Base-by-base conservation (phyloP, 2,329 filamentous ascomycete species). In the Penicillium sp. region DNA sequence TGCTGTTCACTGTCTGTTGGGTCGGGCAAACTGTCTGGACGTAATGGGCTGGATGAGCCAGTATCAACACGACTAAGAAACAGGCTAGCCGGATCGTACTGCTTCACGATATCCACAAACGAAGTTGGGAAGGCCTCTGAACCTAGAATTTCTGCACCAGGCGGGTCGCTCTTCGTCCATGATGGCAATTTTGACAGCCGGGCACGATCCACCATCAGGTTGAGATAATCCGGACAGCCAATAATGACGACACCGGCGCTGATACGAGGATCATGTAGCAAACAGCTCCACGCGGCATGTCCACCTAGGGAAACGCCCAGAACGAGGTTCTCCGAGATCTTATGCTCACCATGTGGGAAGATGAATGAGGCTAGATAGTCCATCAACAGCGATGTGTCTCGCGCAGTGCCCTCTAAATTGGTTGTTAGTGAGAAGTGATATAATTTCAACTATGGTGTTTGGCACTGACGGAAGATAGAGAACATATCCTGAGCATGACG, bases 401-500 rank as follows among this genome's bases (percentile, higher is more conserved):
- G 69, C 11, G 86, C 85, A 0, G 87, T 91, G 42, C 81, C 81
- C 55, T 79, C 74, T 76, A 47, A 16, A 16, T 43, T 6, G 5
- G 8, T 9, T 3, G 13, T 37, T n/a, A 37, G 20, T 14, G 3
- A 14, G 16, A 8, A 29, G 28, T 31, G 18, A 20, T 3, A 4
- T 20, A 20, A 40, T 24, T 23, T 32, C 11, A 3, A 10, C 16
- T 8, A n/a, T 24, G 42, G 36, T 28, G 3, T 18, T 13, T 44
- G 46, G 13, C 37, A 65, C 72, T 80, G 77, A 68, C 81, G 79
- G 49, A 90, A 85, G 51, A 82, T 80, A 24, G 80, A 82, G 64
- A 93, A 89, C 89, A 98, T 95, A 67, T 98, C 93, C 63, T 88
- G 82, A 0, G 89, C 91, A 71, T 97, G 93, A 6, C 76, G 79